Percentiles rank a stretch among this genome's conserved stretches.
Conservation (phyloP, 371 early-diverging fungal species). For the Sporodiniella umbellata region DNA sequence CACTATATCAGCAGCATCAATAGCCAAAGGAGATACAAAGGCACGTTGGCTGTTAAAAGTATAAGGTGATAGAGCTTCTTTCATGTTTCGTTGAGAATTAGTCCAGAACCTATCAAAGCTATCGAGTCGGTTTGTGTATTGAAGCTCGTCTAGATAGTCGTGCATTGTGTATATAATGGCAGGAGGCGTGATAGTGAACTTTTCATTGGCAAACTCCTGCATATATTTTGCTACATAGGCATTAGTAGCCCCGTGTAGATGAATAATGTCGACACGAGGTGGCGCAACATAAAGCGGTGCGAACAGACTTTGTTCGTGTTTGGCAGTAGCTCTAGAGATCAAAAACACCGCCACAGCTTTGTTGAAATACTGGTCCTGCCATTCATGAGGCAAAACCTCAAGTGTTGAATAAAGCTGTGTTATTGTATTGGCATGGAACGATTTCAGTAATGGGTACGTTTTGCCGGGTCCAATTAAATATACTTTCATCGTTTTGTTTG, state of each 20-base stretch:
- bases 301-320: slow-evolving; percentile 55
- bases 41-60: slow-evolving; percentile 44
- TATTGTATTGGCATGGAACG: slow-evolving; percentile 39
- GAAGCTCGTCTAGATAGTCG: slow-evolving; percentile 59
- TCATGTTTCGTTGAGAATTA: slow-evolving; percentile 12
- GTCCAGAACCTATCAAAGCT: slow-evolving; percentile 54
- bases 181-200: slow-evolving; percentile 47
- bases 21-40: slow-evolving; percentile 57
- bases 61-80: slow-evolving; percentile 25
- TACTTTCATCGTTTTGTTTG: slow-evolving; percentile 28
- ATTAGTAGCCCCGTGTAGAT: slow-evolving; percentile 64
- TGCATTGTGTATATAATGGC: slow-evolving; percentile 64
- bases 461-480: slow-evolving; percentile 57
- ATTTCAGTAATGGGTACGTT: slow-evolving; percentile 43
- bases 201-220: slow-evolving; percentile 29
- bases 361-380: slow-evolving; percentile 63
- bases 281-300: slow-evolving; percentile 29
- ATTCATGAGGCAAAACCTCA: slow-evolving; percentile 47
- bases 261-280: slow-evolving; percentile 52
- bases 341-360: slow-evolving; percentile 64
- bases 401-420: slow-evolving; percentile 52
- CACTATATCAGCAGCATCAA: slow-evolving; percentile 54
- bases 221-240: slow-evolving; percentile 55
- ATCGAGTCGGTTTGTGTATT: slow-evolving; percentile 48
- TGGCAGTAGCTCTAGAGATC: slow-evolving; percentile 45